Conservation (phyloP, 495 filamentous ascomycete species). For the Wilcoxina mikolae region DNA sequence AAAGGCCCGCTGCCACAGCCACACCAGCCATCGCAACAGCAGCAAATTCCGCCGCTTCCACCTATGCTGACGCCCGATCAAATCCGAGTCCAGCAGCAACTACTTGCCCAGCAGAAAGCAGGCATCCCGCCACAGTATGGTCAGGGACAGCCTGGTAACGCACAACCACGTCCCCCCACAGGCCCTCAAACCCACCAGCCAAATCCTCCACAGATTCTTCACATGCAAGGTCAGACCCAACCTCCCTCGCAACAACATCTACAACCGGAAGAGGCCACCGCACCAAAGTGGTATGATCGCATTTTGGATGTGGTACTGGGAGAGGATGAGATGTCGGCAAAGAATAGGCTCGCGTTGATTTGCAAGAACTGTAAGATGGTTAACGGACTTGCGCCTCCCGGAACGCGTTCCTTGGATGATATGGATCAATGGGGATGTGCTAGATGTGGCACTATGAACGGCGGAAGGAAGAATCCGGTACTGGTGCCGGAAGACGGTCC, state of each 20-base stretch:
- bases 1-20: neutral
- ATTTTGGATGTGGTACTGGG: slow-evolving; percentile 82
- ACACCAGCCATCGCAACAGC: slow-evolving; percentile 15
- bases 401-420: slow-evolving; percentile 59
- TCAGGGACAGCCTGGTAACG: slow-evolving; percentile 13
- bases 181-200: neutral
- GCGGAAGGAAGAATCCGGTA: slow-evolving; percentile 32
- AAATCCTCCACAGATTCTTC: slow-evolving; percentile 12
- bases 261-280: slow-evolving; percentile 34
- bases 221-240: slow-evolving; percentile 10
- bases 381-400: slow-evolving; percentile 90
- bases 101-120: slow-evolving; percentile 17
- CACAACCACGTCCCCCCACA: slow-evolving; percentile 4
- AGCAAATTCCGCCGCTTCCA: slow-evolving; percentile 13
- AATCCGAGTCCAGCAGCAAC: slow-evolving; percentile 22
- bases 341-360: slow-evolving; percentile 80
- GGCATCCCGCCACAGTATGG: slow-evolving; percentile 4
- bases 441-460: slow-evolving; percentile 72
- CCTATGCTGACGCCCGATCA: slow-evolving; percentile 17
- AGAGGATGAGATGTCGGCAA: slow-evolving; percentile 85
- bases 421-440: slow-evolving; percentile 82
- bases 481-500: neutral
- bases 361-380: slow-evolving; percentile 72
- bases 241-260: slow-evolving; percentile 30
- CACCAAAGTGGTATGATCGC: slow-evolving; percentile 80